Conservation (phyloP, 495 filamentous ascomycete genomes). For the Lasiosphaeria ovina region DNA sequence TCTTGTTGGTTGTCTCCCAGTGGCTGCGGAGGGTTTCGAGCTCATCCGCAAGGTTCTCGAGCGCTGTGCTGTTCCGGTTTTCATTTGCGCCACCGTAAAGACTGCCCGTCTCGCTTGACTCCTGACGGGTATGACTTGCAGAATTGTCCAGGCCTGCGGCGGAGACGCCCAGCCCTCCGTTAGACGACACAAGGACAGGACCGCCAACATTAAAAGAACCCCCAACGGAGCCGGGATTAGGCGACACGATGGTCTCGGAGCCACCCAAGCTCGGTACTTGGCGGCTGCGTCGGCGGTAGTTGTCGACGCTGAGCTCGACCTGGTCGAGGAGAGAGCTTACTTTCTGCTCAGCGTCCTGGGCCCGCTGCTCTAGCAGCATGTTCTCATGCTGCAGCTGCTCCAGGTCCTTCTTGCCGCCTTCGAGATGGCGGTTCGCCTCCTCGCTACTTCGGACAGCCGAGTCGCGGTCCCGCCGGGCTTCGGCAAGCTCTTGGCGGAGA, state of each 20-base stretch:
- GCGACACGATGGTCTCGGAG: slow-evolving; percentile 24
- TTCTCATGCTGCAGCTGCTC: slow-evolving; percentile 84
- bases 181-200: not conserved
- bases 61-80: slow-evolving; percentile 75
- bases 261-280: slow-evolving; percentile 34
- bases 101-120: slow-evolving; percentile 55
- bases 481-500: slow-evolving; percentile 64
- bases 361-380: slow-evolving; percentile 70
- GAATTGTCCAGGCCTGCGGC: slow-evolving; percentile 26
- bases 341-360: slow-evolving; percentile 86
- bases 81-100: slow-evolving; percentile 41
- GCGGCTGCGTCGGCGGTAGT: slow-evolving; percentile 73
- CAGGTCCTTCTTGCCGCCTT: slow-evolving; percentile 63
- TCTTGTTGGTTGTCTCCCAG: slow-evolving; percentile 95
- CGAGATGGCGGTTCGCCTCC: slow-evolving; percentile 57
- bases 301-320: slow-evolving; percentile 88
- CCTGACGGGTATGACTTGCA: slow-evolving; percentile 50
- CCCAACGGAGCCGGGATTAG: not conserved
- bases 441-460: slow-evolving; percentile 55
- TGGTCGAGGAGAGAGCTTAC: slow-evolving; percentile 91
- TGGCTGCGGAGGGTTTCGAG: slow-evolving; percentile 83
- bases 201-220: not conserved
- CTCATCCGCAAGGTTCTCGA: slow-evolving; percentile 89
- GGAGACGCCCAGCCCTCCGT: not conserved
- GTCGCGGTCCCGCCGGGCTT: slow-evolving; percentile 66